Conservation (phyloP, 2,329 filamentous ascomycete genomes). For the Fusarium begoniae region DNA sequence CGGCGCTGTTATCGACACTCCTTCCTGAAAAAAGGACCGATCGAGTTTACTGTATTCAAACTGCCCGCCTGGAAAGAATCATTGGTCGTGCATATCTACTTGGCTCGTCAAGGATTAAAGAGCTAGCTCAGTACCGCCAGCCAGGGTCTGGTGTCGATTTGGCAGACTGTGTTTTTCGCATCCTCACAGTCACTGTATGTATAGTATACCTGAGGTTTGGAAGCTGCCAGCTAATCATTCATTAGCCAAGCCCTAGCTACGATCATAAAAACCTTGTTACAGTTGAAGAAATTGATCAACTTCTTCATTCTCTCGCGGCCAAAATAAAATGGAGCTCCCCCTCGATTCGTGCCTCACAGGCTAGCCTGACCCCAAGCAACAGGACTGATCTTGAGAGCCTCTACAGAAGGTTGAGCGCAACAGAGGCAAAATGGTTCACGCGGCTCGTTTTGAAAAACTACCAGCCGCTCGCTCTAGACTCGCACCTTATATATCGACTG, state of each 20-base stretch:
- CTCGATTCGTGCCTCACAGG: constrained; percentile 57
- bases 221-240: background rate
- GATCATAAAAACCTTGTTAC: constrained; percentile 57
- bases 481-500: constrained; percentile 60
- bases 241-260: constrained; percentile 55
- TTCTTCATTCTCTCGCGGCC: constrained; percentile 73
- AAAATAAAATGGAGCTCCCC: constrained; percentile 76
- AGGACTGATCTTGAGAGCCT: constrained; percentile 62
- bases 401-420: constrained; percentile 68
- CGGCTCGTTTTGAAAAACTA: constrained; percentile 82
- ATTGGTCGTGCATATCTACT: constrained; percentile 74
- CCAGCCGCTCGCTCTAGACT: constrained; percentile 71
- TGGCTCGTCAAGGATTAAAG: constrained; percentile 65
- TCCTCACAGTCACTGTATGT: constrained; percentile 68
- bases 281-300: constrained; percentile 76
- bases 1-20: constrained; percentile 77
- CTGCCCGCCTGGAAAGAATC: constrained; percentile 69
- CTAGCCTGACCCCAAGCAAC: constrained; percentile 39
- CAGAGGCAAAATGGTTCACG: constrained; percentile 88
- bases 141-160: constrained; percentile 71
- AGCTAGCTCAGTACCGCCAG: constrained; percentile 70
- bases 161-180: constrained; percentile 73
- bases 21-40: constrained; percentile 81
- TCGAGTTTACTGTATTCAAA: constrained; percentile 77
- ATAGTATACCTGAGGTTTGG: background rate